phyloP scores from a whole-genome alignment of 1,284 basidiomycete genomes.

The Tylopilus sp. region DNA sequence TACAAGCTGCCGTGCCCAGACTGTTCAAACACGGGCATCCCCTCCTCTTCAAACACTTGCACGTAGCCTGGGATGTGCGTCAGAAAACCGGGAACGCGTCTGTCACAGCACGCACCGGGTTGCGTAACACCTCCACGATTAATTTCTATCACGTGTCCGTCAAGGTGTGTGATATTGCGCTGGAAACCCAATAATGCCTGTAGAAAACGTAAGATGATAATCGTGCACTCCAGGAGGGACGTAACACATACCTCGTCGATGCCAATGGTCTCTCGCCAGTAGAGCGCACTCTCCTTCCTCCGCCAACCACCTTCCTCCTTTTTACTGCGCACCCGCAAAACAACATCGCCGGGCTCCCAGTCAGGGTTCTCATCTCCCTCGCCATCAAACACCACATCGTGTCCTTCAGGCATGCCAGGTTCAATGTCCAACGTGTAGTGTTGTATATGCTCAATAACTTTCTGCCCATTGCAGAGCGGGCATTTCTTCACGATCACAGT shows the following conservation, averaged over 20 bases:
- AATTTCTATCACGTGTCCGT: conserved; percentile 78
- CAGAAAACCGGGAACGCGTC: not conserved
- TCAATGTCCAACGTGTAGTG: conserved; percentile 79
- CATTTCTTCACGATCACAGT: conserved; percentile 74
- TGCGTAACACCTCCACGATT: conserved; percentile 80
- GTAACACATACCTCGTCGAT: conserved; percentile 75
- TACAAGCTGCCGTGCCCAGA: conserved; percentile 77
- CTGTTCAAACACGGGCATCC: conserved; percentile 76
- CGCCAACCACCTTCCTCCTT: conserved; percentile 77
- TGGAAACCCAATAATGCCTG: conserved; percentile 81
- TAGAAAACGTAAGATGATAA: not conserved
- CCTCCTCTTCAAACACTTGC: conserved; percentile 80
- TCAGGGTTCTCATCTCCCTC: conserved; percentile 93
- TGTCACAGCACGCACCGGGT: conserved; percentile 55
- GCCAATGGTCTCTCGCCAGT: conserved; percentile 87
- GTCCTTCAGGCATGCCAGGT: conserved; percentile 88
- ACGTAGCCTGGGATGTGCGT: conserved; percentile 57
- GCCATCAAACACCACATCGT: conserved; percentile 87
- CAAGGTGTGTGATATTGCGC: conserved; percentile 84
- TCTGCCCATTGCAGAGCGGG: conserved; percentile 77
- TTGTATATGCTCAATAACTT: conserved; percentile 80
- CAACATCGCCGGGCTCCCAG: conserved; percentile 88
- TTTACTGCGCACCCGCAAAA: conserved; percentile 76
- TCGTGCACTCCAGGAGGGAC: not conserved
- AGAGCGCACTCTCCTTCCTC: conserved; percentile 83